phyloP scores from a whole-genome alignment of 2,329 filamentous ascomycete genomes.

The Nakataea oryzae region DNA sequence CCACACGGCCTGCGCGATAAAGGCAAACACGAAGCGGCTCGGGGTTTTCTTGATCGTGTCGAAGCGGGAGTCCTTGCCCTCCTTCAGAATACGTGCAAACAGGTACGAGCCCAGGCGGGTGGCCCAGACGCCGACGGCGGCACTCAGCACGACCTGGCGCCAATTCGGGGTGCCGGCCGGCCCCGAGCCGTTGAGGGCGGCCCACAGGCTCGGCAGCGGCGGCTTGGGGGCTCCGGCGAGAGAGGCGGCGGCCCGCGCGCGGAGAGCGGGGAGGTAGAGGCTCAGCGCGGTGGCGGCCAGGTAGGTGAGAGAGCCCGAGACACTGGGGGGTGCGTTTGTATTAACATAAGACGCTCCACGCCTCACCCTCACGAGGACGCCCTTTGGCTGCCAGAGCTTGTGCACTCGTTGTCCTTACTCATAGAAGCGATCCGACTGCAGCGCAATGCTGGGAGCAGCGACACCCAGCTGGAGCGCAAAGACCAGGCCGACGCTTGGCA shows the following conservation, averaged over 20 bases:
- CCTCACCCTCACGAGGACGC: not conserved
- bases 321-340: not conserved
- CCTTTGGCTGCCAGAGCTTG: not conserved
- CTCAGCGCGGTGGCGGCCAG: conserved; percentile 52
- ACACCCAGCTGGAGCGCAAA: conserved; percentile 53
- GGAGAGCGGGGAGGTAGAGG: conserved; percentile 48
- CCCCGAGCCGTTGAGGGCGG: conserved; percentile 29
- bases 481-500: conserved; percentile 51
- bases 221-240: conserved; percentile 16
- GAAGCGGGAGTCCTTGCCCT: conserved; percentile 46
- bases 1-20: conserved; percentile 52
- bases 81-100: conserved; percentile 46
- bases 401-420: conserved; percentile 24
- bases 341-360: not conserved
- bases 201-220: conserved; percentile 33
- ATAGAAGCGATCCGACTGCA: conserved; percentile 56
- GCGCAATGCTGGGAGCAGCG: conserved; percentile 49
- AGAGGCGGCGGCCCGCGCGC: conserved; percentile 37
- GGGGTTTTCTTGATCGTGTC: conserved; percentile 26
- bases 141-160: conserved; percentile 36
- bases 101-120: conserved; percentile 52
- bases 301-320: conserved; percentile 56
- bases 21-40: conserved; percentile 24
- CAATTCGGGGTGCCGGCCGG: conserved; percentile 42
- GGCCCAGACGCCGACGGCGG: conserved; percentile 43